Base-by-base conservation (phyloP, 495 filamentous ascomycete species). In the Filosporella fistucella region DNA sequence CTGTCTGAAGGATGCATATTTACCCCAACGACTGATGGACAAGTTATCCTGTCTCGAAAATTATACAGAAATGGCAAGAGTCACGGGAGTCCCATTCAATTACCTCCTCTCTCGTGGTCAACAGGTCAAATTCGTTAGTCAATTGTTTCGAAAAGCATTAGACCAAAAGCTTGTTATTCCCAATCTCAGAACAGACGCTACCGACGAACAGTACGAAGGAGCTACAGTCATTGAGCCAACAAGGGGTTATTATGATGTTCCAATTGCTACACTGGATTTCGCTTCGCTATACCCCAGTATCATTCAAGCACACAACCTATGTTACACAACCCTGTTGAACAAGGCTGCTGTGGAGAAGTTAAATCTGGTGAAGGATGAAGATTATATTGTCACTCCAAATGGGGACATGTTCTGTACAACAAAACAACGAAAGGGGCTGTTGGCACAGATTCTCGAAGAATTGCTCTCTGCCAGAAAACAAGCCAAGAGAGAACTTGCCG, bases 41-140 rank as follows among this genome's bases (percentile, higher is more conserved):
- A 99, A 99, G 58, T 73, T 99, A 24, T 96, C 94, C 65, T 96
- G 93, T 64, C 74, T 99, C 22, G 84, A 95, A 60, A 99, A 99
- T 63, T 96, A 96, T 58, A 97, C 93, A 0, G 93, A 99, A 65
- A 99, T 99, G 93, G 93, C 93, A 32, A 93, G 93, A 78, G 93
- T 99, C 61, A 99, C 93, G 14, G 93, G 93, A 51, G 91, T 99
- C 1, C 94, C 93, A 1, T 99, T 97, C 74, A 96, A 94, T 58
- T 96, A 84, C 59, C 78, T 99, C 16, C 78, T 99, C 3, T 76
- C 94, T 21, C 81, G 88, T 61, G 93, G 93, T 36, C 93, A 99
- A 61, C 93, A 99, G 63, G 86, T 97, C 58, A 96, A 95, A 59
- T 97, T 99, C 69, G 76, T 99, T 65, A 96, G 89, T 59, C 93